Evolutionary conservation across 2,329 filamentous ascomycete species (phyloP), one percentile per base, ranked within the genome.

Genomic region (Exophiala aquamarina): DNA sequence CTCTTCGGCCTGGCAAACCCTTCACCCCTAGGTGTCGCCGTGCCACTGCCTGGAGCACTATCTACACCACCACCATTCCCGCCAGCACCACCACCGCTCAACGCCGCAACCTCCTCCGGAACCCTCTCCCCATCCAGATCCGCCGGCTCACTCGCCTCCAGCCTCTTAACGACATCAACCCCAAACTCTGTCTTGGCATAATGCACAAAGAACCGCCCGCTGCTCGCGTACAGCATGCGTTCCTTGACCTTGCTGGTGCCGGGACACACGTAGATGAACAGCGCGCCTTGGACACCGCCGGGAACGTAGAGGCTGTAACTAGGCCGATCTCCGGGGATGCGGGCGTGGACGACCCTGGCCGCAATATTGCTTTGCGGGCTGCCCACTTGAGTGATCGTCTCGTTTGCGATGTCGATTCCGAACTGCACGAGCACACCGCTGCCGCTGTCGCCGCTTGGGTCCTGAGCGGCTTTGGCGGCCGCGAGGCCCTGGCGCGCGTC

Each of bases 181-280:
- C 81, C 80, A 26, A 26, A 26, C 19, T 76, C 75, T 38, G 75
- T 72, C 39, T 79, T 75, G 15, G 79, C 79, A 47, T 77, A 52
- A 19, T 63, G 60, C 20, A 84, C 67, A n/a, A 78, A 76, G 54
- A 73, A 72, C 20, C 70, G 70, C 58, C 80, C 73, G 49, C 75
- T 78, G 44, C 78, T 79, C 18, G 81, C 80, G 63, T 84, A 83
- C 49, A 84, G 59, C 82, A 85, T 84, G 45, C 81, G 72, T 63
- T 84, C 80, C 66, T 81, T 83, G 62, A 84, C 79, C 63, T 79
- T 81, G 11, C 78, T 79, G 10, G 61, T 70, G 0, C 74, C 72
- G 10, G 82, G 82, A 62, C 82, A 85, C 15, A 81, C 83, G 60
- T 83, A 84, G 49, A 84, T 76, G 64, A 84, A 85, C 17, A 84